Conservation (phyloP, 257 asterid genomes). For the Nicotiana sylvestris region DNA sequence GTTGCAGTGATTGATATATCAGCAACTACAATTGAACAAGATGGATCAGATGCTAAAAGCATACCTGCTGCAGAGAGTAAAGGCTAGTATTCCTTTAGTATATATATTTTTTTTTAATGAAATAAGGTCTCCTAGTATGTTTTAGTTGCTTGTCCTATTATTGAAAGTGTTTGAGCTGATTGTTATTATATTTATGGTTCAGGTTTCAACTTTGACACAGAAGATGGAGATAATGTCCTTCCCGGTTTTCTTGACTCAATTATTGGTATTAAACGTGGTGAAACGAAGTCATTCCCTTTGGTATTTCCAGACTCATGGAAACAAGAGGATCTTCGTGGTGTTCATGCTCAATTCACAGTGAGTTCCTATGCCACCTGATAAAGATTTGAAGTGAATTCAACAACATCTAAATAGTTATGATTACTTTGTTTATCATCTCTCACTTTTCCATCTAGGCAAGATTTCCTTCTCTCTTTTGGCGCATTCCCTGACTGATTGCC, state of each 20-base stretch:
- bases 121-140: not conserved
- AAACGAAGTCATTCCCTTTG: conserved; percentile 69
- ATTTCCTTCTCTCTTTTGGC: not conserved
- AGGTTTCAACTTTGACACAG: conserved; percentile 95
- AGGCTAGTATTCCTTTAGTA: conserved; percentile 34
- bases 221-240: conserved; percentile 81
- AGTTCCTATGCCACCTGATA: conserved; percentile 21
- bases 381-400: not conserved
- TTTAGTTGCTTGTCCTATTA: not conserved
- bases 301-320: conserved; percentile 90
- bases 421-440: not conserved
- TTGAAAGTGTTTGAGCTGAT: not conserved
- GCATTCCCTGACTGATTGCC: not conserved
- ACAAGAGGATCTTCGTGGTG: conserved; percentile 90
- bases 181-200: conserved; percentile 17
- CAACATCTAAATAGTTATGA: not conserved
- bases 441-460: not conserved
- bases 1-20: conserved; percentile 91
- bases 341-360: conserved; percentile 79
- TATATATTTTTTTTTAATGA: not conserved
- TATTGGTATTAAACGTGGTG: conserved; percentile 66
- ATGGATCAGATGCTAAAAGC: conserved; percentile 51
- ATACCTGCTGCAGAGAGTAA: conserved; percentile 97
- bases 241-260: conserved; percentile 71
- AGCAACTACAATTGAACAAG: conserved; percentile 72